A percentile compares a stretch with the other conserved stretches of the same genome.
phyloP scores from a whole-genome alignment of 495 filamentous ascomycete species.

The Poronia punctata region DNA sequence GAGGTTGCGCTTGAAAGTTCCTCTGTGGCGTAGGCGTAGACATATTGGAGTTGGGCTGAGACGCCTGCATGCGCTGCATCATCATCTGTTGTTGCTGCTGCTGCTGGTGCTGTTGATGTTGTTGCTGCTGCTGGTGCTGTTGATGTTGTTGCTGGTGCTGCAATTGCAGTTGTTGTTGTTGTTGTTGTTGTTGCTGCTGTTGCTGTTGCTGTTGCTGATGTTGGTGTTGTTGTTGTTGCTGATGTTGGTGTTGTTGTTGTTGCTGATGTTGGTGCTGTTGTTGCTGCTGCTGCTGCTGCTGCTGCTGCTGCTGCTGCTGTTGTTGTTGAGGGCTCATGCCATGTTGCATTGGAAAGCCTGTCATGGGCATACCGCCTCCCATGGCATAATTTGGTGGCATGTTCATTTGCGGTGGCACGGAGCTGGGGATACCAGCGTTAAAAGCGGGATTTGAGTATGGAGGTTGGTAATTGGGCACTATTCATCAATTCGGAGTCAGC shows the following conservation, averaged over 20 bases:
- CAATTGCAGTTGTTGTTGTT: conserved; percentile 27
- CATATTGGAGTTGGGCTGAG: conserved; percentile 32
- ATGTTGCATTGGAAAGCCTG: conserved; percentile 26
- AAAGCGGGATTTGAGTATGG: conserved; percentile 47
- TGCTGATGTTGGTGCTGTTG: conserved; percentile 30
- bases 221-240: conserved; percentile 34
- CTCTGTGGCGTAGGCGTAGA: conserved; percentile 35
- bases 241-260: conserved; percentile 36
- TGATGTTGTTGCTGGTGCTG: conserved; percentile 30
- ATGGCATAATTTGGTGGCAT: conserved; percentile 44
- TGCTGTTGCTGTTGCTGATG: conserved; percentile 28
- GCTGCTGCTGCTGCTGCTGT: conserved; percentile 37
- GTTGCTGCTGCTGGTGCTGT: conserved; percentile 27
- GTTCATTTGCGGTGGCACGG: conserved; percentile 37
- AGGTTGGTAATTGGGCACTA: conserved; percentile 46
- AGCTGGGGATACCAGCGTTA: conserved; percentile 34
- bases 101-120: conserved; percentile 30
- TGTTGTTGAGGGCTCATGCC: conserved; percentile 34
- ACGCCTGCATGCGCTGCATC: conserved; percentile 40
- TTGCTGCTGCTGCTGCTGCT: conserved; percentile 26
- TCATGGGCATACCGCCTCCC: conserved; percentile 35
- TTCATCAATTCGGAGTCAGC: conserved; percentile 11
- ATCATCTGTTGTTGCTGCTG: conserved; percentile 32
- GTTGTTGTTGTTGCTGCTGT: conserved; percentile 33
- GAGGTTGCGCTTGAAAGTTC: conserved; percentile 25